Evolutionary conservation across 305 asterid genomes (phyloP), one percentile per base, ranked within the genome.

Genomic region (Andrographis paniculata): DNA sequence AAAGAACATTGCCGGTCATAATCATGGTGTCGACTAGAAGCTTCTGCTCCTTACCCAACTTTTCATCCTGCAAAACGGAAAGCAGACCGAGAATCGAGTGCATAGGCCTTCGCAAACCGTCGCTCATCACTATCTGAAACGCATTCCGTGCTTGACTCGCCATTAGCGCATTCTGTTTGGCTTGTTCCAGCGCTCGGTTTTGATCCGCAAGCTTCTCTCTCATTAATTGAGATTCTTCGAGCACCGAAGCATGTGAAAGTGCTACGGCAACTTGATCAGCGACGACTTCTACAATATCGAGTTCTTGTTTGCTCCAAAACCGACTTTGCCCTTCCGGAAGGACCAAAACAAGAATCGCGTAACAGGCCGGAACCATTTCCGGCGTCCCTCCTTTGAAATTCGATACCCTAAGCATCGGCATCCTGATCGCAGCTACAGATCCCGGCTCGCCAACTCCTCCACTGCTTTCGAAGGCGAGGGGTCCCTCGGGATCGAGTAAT

Each of bases 211-310:
- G 42, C 55, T 76, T 67, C 17, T 92, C 97, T 48, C 93, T 74
- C 97, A 87, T 87, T 44, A 57, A 67, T 64, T 79, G 96, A 58
- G 95, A 84, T 71, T 92, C 97, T 70, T 92, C 99, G 9, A 92
- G 93, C 14, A 92, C 75, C 8, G 99, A 79, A 54, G 99, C 99
- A 57, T 92, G 99, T 46, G 99, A 92, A 44, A 92, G 70, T 42
- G 99, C 99, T 39, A 92, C 97, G 1, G 99, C 94, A 38, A 92
- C 99, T 74, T 92, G 99, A 63, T 87, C 91, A 19, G 97, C 95
- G 41, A 92, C 97, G 7, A 76, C 95, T 48, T 85, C 71, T n/a
- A 92, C 92, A 36, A 92, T 87, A 67, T 84, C 95, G 31, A 92
- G 78, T 43, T 92, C 99, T 52, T 81, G 75, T 16, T 52, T 22